Conservation (phyloP, 352 stramenopile species). For the Blastocystis sp. region DNA sequence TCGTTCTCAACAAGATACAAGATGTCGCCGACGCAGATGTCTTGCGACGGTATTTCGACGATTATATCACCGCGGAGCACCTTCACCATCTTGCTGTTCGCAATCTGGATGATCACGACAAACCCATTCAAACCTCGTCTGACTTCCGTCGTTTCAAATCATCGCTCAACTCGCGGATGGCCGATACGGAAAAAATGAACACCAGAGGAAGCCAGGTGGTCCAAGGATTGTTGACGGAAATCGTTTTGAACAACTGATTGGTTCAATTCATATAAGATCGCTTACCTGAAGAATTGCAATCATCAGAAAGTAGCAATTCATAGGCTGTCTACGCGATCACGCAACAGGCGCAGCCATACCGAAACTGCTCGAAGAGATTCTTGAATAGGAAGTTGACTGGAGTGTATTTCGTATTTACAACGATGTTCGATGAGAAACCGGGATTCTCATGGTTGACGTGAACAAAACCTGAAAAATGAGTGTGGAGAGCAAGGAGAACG, state of each 20-base stretch:
- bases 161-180: constrained; percentile 73
- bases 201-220: constrained; percentile 73
- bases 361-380: constrained; percentile 75
- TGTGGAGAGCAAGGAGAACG: neutral
- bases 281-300: constrained; percentile 72
- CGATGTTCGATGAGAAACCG: constrained; percentile 64
- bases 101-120: constrained; percentile 55
- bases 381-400: constrained; percentile 73
- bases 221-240: constrained; percentile 70
- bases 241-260: constrained; percentile 63
- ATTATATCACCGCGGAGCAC: neutral
- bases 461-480: neutral
- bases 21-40: constrained; percentile 44
- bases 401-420: constrained; percentile 79
- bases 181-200: constrained; percentile 78
- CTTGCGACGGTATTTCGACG: neutral
- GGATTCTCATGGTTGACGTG: constrained; percentile 15
- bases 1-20: constrained; percentile 56
- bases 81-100: constrained; percentile 3
- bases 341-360: neutral
- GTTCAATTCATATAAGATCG: neutral
- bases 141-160: constrained; percentile 74
- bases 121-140: constrained; percentile 66
- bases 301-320: constrained; percentile 82
- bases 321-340: constrained; percentile 67